These are phyloP conservation scores for Chlorella vulgaris DNA, from an alignment of 139 green algal genomes.

Conservation along the genomic window DNA sequence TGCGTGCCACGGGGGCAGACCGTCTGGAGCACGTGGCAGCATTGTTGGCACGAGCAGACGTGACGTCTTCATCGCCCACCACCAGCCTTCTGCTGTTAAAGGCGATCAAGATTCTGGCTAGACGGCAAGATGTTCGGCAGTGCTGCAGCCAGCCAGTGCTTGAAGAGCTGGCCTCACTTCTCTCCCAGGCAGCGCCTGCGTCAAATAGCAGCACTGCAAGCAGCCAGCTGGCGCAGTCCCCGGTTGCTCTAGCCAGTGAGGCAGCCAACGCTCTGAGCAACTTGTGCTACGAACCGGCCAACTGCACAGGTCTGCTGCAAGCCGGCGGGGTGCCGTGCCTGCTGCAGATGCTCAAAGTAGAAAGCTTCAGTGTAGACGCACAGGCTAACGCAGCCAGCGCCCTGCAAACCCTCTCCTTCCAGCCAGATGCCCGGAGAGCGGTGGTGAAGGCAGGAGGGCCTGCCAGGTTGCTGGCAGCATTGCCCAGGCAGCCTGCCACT, in stretches of 20 bases:
- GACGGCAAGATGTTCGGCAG: conserved; percentile 16
- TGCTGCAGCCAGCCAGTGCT: conserved; percentile 7
- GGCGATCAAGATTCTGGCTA: conserved; percentile 15
- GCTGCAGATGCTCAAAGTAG: neutral
- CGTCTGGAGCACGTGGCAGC: conserved; percentile 2
- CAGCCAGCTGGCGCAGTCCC: neutral
- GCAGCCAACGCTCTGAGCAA: conserved; percentile 22
- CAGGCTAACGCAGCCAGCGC: conserved; percentile 15
- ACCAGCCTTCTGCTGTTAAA: neutral
- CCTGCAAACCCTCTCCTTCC: conserved; percentile 30
- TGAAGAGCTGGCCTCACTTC: neutral
- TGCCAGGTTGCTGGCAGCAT: conserved; percentile 1
- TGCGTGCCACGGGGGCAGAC: neutral
- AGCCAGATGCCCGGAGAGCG: neutral
- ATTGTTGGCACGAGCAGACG: conserved; percentile 3
- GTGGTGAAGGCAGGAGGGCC: conserved; percentile 2
- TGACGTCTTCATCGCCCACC: neutral
- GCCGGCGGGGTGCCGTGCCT: neutral
- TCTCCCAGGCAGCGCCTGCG: no score
- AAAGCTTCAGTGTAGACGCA: neutral
- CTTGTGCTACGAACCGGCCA: conserved; percentile 19
- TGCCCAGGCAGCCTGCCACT: no score
- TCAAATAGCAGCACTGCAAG: neutral
- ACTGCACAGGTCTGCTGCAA: neutral
- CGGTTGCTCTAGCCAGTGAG: neutral